phyloP scores from a whole-genome alignment of 768 basidiomycete species.

The Mycena epipterygia region DNA sequence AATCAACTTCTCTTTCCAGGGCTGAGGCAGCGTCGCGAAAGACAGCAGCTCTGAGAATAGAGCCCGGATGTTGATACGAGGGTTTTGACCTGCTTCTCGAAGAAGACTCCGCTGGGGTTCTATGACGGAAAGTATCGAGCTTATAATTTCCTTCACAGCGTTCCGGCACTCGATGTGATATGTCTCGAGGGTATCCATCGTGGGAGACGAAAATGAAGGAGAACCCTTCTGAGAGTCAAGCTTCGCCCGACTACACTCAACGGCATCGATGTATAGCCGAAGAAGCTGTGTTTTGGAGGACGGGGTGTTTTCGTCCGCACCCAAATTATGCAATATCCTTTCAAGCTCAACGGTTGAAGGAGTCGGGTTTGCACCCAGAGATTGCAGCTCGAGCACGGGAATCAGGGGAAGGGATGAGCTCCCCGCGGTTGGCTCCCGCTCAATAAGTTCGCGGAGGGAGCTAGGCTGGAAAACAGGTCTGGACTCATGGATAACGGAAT shows the following conservation, averaged over 20 bases:
- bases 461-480: neutral
- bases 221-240: slow-evolving; percentile 7
- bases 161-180: slow-evolving; percentile 8
- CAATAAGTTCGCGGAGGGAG: neutral
- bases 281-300: slow-evolving; percentile 2
- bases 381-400: neutral
- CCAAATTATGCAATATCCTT: neutral
- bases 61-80: slow-evolving; percentile 46
- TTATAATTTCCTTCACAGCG: neutral
- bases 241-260: slow-evolving; percentile 6
- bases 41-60: slow-evolving; percentile 51
- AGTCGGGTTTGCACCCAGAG: neutral
- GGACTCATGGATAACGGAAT: neutral
- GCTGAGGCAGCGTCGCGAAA: slow-evolving; percentile 16
- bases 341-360: slow-evolving; percentile 1
- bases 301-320: neutral
- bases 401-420: neutral
- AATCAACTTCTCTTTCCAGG: slow-evolving; percentile 49
- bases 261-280: slow-evolving; percentile 10
- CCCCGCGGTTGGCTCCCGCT: neutral
- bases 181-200: neutral
- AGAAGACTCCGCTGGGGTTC: neutral
- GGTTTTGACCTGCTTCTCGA: slow-evolving; percentile 32
- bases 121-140: neutral
- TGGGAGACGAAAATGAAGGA: neutral